Base-by-base conservation (phyloP, 192 early-diverging fungal species). In the Phlyctochytrium bullatum region DNA sequence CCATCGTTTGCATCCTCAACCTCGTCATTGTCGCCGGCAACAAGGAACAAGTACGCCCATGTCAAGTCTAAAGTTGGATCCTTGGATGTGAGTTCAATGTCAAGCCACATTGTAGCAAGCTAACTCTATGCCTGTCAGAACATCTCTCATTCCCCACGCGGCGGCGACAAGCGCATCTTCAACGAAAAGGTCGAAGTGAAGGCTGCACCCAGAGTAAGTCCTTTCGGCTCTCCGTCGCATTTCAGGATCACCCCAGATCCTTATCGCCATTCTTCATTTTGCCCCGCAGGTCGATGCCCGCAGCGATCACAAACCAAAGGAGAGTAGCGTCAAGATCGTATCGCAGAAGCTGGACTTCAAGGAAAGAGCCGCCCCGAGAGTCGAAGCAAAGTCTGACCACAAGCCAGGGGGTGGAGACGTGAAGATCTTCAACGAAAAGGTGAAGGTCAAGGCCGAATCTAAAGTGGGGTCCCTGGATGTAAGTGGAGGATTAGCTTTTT, bases 141-240 rank as follows among this genome's bases (percentile, higher is more conserved):
- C 25, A 33, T 34, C 17, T 59, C 61, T 27, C 58, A 69, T 33
- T 25, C 23, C 1, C 25, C 50, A 14, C 14, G 27, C 14, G 67
- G 67, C 14, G 67, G 67, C 16, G 40, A 69, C 32, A 60, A 62
- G 36, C 3, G 34, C 14, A 69, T 69, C 54, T 69, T 52, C 32
- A 59, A 69, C 47, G 67, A 69, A 53, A 69, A 69, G 33, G 24
- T 69, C 6, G 67, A 62, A 53, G 61, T 61, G 51, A 61, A 62
- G 40, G 67, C 66, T 28, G 58, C 66, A 40, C 66, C 66, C 1
- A 17, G 66, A 16, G 36, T 68, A 28, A 36, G 47, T 0, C 57
- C 66, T 1, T 61, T 51, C 25, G 20, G 34, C 34, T 54, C 32
- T 23, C 34, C 59, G 30, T 29, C 25, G 12, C 10, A 16, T 16